phyloP scores from a whole-genome alignment of 768 basidiomycete genomes.

The Boletus pseudo-olivaceus region DNA sequence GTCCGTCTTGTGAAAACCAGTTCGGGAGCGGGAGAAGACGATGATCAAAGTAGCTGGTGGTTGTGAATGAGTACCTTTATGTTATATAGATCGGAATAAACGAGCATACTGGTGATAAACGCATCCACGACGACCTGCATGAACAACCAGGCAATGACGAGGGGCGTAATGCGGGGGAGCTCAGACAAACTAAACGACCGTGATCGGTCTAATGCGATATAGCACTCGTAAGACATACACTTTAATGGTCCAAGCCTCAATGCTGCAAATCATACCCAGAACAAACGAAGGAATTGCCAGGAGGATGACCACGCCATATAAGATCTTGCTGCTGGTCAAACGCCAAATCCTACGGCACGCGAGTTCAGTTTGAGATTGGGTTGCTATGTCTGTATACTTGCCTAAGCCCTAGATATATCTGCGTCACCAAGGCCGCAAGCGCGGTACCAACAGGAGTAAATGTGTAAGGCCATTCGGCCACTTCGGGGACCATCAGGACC shows the following conservation, averaged over 20 bases:
- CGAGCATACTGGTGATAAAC: neutral
- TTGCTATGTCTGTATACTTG: slow-evolving; percentile 12
- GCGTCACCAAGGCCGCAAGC: no score
- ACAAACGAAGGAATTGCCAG: neutral
- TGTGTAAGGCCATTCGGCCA: slow-evolving; percentile 42
- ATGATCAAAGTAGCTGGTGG: neutral
- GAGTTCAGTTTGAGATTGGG: no score
- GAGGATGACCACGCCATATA: neutral
- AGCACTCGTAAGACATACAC: neutral
- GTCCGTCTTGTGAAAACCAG: neutral
- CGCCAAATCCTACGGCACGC: neutral
- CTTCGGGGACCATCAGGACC: neutral
- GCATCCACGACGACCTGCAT: neutral
- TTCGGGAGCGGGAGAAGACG: neutral
- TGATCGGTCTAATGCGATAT: neutral
- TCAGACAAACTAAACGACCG: neutral
- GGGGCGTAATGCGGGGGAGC: neutral
- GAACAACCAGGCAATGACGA: neutral
- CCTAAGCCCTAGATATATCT: slow-evolving; percentile 47
- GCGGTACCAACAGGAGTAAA: no score
- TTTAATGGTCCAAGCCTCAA: neutral
- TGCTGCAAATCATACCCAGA: neutral
- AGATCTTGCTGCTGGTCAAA: neutral
- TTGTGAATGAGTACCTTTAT: neutral
- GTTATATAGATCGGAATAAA: neutral